Evolutionary conservation across 2,329 filamentous ascomycete genomes (phyloP).

Genomic region (Aureobasidium sp.): DNA sequence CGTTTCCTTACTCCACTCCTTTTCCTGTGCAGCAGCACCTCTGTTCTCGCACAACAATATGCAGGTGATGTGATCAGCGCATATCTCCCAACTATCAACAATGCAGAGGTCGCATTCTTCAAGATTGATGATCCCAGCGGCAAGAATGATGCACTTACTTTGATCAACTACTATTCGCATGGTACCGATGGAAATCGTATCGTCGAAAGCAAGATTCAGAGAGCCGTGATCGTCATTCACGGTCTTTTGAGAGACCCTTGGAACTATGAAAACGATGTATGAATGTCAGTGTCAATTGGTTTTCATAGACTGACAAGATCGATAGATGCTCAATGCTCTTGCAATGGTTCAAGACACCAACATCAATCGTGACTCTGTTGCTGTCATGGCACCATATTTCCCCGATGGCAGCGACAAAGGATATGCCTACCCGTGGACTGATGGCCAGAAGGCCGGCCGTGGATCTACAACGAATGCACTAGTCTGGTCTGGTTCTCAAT

Average conservation of each 20-base stretch:
- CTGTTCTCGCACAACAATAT: slow-evolving; percentile 22
- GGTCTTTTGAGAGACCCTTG: slow-evolving; percentile 26
- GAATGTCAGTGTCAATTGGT: neutral
- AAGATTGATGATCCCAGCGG: slow-evolving; percentile 22
- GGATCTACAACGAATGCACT: slow-evolving; percentile 26
- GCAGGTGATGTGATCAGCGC: slow-evolving; percentile 23
- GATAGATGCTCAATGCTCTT: slow-evolving; percentile 24
- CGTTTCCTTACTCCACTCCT: neutral
- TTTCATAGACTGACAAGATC: neutral
- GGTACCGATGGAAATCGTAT: slow-evolving; percentile 21
- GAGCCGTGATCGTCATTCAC: slow-evolving; percentile 28
- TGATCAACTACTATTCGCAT: slow-evolving; percentile 28
- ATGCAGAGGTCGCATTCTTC: slow-evolving; percentile 26
- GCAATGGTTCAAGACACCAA: slow-evolving; percentile 20
- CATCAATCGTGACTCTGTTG: slow-evolving; percentile 23
- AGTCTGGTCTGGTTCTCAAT: slow-evolving; percentile 27
- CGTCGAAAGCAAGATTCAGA: slow-evolving; percentile 19
- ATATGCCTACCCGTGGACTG: slow-evolving; percentile 25
- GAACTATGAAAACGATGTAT: slow-evolving; percentile 23
- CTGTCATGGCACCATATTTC: slow-evolving; percentile 27
- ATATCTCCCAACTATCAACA: slow-evolving; percentile 22
- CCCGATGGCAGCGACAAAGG: slow-evolving; percentile 28
- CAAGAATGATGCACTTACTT: slow-evolving; percentile 21
- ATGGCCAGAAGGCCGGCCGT: slow-evolving; percentile 16
- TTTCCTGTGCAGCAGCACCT: neutral